Percentiles rank a stretch among this genome's conserved stretches.
These are phyloP conservation scores for Poa pratensis DNA, from an alignment of 176 grass and related monocot genomes.

Conservation along the genomic window DNA sequence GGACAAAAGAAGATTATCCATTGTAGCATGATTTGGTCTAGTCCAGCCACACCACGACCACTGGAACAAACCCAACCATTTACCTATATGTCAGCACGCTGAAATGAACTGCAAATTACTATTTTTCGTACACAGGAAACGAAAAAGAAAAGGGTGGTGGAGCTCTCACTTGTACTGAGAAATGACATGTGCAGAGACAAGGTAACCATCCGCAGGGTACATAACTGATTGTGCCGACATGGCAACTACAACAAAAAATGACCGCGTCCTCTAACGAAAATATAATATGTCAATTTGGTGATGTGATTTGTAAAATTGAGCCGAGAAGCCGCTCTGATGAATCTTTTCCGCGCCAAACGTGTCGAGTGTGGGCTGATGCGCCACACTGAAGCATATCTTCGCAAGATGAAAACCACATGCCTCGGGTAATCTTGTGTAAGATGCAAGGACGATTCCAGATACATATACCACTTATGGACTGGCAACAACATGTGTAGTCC, in stretches of 20 bases:
- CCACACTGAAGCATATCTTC: slow-evolving; percentile 6
- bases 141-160: neutral
- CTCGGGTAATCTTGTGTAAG: slow-evolving; percentile 19
- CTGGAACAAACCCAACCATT: slow-evolving; percentile 14
- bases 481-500: neutral
- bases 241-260: slow-evolving; percentile 13
- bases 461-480: neutral
- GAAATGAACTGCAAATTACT: neutral
- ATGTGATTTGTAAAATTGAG: slow-evolving; percentile 32
- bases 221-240: slow-evolving; percentile 28
- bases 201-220: slow-evolving; percentile 25
- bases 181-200: slow-evolving; percentile 7
- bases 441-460: neutral
- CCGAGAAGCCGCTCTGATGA: slow-evolving; percentile 32
- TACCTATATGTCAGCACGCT: too few relatives aligned
- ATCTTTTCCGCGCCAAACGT: neutral
- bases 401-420: neutral
- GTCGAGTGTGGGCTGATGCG: neutral
- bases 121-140: neutral
- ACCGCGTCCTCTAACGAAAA: slow-evolving; percentile 2
- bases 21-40: neutral
- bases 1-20: neutral
- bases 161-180: slow-evolving; percentile 7
- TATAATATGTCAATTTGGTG: slow-evolving; percentile 1
- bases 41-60: neutral